phyloP scores from a whole-genome alignment of 257 asterid genomes.

The Ilex asprella region DNA sequence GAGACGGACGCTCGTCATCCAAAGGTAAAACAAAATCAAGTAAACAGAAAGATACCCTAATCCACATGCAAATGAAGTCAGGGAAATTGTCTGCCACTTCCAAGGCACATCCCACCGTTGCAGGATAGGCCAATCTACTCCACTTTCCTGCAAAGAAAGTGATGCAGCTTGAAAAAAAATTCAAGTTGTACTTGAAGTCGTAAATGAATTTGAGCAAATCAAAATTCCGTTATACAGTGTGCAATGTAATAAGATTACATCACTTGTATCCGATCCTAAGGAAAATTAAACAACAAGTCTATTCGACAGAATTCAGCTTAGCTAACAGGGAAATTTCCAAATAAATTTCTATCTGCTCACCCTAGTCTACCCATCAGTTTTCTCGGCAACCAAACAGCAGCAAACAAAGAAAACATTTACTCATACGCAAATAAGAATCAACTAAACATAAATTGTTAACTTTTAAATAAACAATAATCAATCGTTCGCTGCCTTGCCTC shows the following conservation, averaged over 20 bases:
- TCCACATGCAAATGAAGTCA: constrained; percentile 93
- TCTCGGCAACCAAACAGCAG: background rate
- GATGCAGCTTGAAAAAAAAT: background rate
- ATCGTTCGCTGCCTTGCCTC: background rate
- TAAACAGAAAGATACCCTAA: constrained; percentile 48
- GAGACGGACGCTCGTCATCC: no score
- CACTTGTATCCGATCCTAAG: no score
- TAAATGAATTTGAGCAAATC: no score
- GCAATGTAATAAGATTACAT: no score
- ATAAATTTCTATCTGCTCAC: background rate
- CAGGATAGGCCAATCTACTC: constrained; percentile 57
- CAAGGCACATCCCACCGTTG: constrained; percentile 96
- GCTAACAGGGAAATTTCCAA: background rate
- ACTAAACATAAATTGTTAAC: background rate
- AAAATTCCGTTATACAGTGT: no score
- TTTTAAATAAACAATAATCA: no score
- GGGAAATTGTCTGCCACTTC: constrained; percentile 93
- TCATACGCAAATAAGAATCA: background rate
- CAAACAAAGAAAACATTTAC: background rate
- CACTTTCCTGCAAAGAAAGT: constrained; percentile 33
- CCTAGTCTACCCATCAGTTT: background rate
- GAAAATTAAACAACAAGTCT: no score
- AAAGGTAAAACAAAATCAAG: background rate
- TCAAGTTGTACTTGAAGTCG: no score
- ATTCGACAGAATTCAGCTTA: no score